Evolutionary conservation across 78 protist species (phyloP).

Genomic region (Diacronema lutheri): DNA sequence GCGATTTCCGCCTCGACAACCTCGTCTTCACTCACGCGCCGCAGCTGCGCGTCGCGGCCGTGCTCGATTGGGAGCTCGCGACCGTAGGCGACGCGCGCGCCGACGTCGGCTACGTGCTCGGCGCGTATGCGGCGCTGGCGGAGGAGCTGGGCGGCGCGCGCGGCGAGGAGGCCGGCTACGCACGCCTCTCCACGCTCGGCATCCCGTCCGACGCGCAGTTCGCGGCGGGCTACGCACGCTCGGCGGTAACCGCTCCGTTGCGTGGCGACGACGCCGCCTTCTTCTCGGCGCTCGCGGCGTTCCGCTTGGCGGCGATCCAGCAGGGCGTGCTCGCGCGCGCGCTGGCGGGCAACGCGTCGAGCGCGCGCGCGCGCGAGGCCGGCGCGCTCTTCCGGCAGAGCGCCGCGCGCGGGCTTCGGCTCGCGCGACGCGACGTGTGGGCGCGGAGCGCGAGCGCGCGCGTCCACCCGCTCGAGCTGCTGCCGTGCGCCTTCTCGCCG

Average conservation of each 20-base stretch:
- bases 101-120: constrained; percentile 55
- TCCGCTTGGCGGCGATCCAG: constrained; percentile 55
- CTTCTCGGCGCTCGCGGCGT: not conserved
- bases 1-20: constrained; percentile 67
- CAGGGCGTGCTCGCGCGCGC: constrained; percentile 66
- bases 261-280: not conserved
- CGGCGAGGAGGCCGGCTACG: no score
- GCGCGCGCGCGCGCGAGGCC: not conserved
- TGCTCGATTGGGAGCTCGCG: constrained; percentile 75
- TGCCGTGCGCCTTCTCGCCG: not conserved
- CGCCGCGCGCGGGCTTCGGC: no score
- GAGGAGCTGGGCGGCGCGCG: no score
- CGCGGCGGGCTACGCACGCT: not conserved
- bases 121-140: no score
- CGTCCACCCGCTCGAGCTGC: not conserved
- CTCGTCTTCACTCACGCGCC: constrained; percentile 62
- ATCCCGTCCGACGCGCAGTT: not conserved
- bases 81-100: constrained; percentile 68
- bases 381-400: not conserved
- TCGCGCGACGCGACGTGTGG: no score
- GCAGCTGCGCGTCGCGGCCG: constrained; percentile 44
- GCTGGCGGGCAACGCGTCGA: constrained; percentile 43
- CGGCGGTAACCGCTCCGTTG: not conserved
- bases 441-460: no score
- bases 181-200: not conserved